Conservation (phyloP, 768 basidiomycete genomes). For the Mycena kentingensis region DNA sequence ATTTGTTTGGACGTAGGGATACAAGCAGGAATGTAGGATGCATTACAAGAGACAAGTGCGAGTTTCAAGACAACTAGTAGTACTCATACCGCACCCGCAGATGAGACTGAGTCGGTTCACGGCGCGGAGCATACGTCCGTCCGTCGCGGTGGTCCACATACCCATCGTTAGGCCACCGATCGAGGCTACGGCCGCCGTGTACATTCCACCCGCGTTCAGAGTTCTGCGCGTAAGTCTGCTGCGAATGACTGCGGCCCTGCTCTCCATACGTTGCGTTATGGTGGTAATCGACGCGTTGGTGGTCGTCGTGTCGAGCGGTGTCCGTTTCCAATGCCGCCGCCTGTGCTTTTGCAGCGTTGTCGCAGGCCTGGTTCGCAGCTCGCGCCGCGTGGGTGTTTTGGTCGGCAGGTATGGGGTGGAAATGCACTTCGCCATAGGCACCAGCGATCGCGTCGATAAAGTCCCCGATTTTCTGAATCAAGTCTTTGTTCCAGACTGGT, state of each 20-base stretch:
- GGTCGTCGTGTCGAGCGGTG: background rate
- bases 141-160: no score
- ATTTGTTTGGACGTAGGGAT: background rate
- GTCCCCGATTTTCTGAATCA: slow-evolving; percentile 8
- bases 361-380: slow-evolving; percentile 12
- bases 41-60: no score
- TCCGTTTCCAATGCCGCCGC: background rate
- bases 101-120: no score
- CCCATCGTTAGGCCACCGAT: no score
- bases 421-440: slow-evolving; percentile 2
- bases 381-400: slow-evolving; percentile 12
- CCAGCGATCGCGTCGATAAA: slow-evolving; percentile 1
- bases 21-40: background rate
- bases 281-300: background rate
- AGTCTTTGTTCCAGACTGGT: slow-evolving; percentile 13
- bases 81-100: no score
- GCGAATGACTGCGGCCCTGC: no score
- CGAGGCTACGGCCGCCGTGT: no score
- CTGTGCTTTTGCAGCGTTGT: background rate
- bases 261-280: no score
- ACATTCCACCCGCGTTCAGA: no score
- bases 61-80: no score
- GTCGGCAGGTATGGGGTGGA: slow-evolving; percentile 8
- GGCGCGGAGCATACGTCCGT: no score
- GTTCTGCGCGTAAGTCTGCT: no score